Conservation (phyloP, 2,329 filamentous ascomycete species). For the Sporothrix humicola region DNA sequence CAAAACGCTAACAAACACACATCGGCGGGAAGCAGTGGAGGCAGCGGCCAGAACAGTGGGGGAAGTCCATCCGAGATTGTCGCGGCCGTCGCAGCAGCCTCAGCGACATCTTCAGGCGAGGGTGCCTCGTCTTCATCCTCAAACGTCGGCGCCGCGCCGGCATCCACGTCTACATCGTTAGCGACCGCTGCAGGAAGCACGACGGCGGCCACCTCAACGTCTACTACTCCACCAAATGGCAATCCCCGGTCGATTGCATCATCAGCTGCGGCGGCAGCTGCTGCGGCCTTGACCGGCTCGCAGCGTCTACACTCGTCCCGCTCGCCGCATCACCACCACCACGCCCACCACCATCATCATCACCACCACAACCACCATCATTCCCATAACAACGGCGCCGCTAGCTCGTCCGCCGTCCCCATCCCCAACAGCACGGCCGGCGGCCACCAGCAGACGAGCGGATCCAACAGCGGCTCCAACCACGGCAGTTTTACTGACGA, state of each 20-base stretch:
- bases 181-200: conserved; percentile 34
- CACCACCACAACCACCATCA: not conserved
- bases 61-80: conserved; percentile 39
- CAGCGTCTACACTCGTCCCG: conserved; percentile 36
- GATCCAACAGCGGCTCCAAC: conserved; percentile 33
- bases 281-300: conserved; percentile 36
- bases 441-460: conserved; percentile 12
- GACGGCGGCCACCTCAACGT: conserved; percentile 29
- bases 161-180: conserved; percentile 39
- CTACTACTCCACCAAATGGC: conserved; percentile 24
- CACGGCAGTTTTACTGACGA: conserved; percentile 27
- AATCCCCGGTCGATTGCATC: conserved; percentile 35
- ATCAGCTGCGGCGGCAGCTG: conserved; percentile 34
- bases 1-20: conserved; percentile 50
- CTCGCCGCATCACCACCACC: conserved; percentile 30
- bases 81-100: conserved; percentile 31
- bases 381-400: not conserved
- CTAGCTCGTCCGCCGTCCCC: not conserved
- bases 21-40: conserved; percentile 40
- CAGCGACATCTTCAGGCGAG: not conserved
- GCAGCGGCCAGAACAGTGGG: conserved; percentile 16
- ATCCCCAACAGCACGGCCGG: not conserved
- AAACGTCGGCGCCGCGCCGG: conserved; percentile 32
- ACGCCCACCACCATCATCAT: conserved; percentile 32
- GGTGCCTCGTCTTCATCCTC: conserved; percentile 35